phyloP scores from a whole-genome alignment of 495 filamentous ascomycete species.

The Letharia lupina region DNA sequence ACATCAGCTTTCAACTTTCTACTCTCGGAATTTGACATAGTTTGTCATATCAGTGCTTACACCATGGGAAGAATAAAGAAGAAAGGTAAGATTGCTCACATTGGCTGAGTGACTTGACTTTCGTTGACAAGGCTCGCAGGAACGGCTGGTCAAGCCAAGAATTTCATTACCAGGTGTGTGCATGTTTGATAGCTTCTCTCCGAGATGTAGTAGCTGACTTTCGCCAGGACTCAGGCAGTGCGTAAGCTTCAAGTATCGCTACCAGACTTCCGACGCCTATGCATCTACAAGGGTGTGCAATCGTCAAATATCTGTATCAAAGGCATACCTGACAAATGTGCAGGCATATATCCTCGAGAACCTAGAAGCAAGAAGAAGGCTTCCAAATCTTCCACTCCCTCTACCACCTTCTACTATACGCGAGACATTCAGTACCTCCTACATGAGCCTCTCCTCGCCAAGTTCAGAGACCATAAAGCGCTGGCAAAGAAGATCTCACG shows the following conservation, averaged over 20 bases:
- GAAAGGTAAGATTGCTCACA: constrained; percentile 21
- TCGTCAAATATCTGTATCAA: neutral
- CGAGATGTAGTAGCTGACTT: neutral
- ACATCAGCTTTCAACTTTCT: neutral
- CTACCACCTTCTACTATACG: constrained; percentile 97
- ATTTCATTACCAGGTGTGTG: constrained; percentile 62
- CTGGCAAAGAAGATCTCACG: constrained; percentile 93
- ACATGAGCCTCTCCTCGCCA: constrained; percentile 89
- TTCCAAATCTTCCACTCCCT: constrained; percentile 77
- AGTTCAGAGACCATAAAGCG: constrained; percentile 93
- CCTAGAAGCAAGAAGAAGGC: constrained; percentile 94
- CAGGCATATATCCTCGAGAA: constrained; percentile 92
- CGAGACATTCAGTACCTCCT: constrained; percentile 97
- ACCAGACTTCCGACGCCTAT: constrained; percentile 92
- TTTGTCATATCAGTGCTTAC: neutral
- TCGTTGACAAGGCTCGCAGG: constrained; percentile 37
- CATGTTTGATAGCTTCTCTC: neutral
- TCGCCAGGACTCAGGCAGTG: constrained; percentile 78
- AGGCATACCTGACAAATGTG: neutral
- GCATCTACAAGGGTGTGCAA: constrained; percentile 83
- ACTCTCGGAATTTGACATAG: too few species aligned
- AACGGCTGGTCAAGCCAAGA: constrained; percentile 87
- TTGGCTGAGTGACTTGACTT: neutral
- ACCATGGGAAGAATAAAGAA: constrained; percentile 84
- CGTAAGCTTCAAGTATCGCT: constrained; percentile 95